phyloP scores from a whole-genome alignment of 208 protist species.

The Acanthamoeba lenticulata region DNA sequence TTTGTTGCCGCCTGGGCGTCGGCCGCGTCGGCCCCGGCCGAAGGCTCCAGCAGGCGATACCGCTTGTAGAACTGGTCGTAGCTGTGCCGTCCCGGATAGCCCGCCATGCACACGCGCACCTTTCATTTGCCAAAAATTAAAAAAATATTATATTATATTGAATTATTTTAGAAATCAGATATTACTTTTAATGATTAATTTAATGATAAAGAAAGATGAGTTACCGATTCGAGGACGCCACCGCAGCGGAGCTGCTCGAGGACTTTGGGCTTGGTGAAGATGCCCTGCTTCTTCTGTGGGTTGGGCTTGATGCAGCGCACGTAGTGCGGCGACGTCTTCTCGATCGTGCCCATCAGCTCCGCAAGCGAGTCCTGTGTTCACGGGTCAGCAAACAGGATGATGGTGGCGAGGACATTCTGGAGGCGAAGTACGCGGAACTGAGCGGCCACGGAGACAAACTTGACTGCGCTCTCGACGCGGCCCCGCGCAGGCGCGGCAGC shows the following conservation, averaged over 20 bases:
- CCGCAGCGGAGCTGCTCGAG: constrained; percentile 77
- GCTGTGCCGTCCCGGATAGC: constrained; percentile 70
- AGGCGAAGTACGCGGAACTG: constrained; percentile 28
- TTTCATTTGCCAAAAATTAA: too few relatives aligned
- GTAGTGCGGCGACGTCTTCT: constrained; percentile 85
- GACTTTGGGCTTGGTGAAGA: constrained; percentile 77
- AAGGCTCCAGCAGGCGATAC: constrained; percentile 47
- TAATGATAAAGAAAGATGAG: neutral
- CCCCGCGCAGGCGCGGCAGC: neutral
- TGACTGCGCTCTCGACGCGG: neutral
- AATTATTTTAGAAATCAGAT: too few relatives aligned
- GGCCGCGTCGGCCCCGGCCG: neutral
- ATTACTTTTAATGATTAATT: too few relatives aligned
- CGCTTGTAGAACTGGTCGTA: constrained; percentile 61
- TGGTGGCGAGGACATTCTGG: neutral
- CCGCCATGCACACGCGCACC: constrained; percentile 76
- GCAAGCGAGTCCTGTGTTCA: constrained; percentile 21
- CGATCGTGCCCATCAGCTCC: constrained; percentile 82
- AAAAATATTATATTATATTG: too few relatives aligned
- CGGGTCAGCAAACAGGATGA: too few relatives aligned
- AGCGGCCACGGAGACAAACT: constrained; percentile 61
- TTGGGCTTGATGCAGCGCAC: constrained; percentile 91
- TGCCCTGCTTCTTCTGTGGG: constrained; percentile 75
- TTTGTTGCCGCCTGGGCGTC: neutral
- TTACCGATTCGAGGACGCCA: constrained; percentile 69